These are phyloP conservation scores for Capronia americana DNA, from an alignment of 2,329 filamentous ascomycete genomes.

Conservation along the genomic window DNA sequence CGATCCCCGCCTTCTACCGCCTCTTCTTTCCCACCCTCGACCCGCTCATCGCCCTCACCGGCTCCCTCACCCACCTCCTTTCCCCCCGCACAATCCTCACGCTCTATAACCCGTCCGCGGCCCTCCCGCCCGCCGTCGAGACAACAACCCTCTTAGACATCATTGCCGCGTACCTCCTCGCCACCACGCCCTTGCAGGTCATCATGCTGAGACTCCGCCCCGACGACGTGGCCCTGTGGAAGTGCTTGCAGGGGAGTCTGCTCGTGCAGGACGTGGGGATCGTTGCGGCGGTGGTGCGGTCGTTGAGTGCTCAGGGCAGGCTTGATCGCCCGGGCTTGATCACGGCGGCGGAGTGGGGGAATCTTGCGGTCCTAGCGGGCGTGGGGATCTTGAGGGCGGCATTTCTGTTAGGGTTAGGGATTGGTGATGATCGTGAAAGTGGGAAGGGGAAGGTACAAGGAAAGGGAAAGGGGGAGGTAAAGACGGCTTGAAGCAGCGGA, in stretches of 20 bases:
- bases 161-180: conserved; percentile 15
- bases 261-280: conserved; percentile 21
- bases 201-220: conserved; percentile 20
- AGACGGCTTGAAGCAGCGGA: background rate
- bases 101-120: conserved; percentile 9
- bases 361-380: conserved; percentile 5
- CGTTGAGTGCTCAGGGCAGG: conserved; percentile 7
- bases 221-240: conserved; percentile 20
- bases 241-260: conserved; percentile 21
- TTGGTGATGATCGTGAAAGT: background rate
- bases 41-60: conserved; percentile 23
- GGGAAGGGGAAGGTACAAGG: background rate
- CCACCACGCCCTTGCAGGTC: conserved; percentile 21
- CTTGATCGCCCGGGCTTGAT: background rate
- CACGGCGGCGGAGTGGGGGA: conserved; percentile 11
- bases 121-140: background rate
- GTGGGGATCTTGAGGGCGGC: conserved; percentile 14
- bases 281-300: background rate
- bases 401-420: conserved; percentile 13
- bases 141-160: conserved; percentile 19
- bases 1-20: conserved; percentile 17
- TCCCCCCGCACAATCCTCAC: conserved; percentile 12
- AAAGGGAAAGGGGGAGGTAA: background rate
- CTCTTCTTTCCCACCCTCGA: conserved; percentile 25
- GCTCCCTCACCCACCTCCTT: conserved; percentile 19